These are phyloP conservation scores for Torulaspora quercuum DNA, from an alignment of 805 yeast species.

Conservation along the genomic window DNA sequence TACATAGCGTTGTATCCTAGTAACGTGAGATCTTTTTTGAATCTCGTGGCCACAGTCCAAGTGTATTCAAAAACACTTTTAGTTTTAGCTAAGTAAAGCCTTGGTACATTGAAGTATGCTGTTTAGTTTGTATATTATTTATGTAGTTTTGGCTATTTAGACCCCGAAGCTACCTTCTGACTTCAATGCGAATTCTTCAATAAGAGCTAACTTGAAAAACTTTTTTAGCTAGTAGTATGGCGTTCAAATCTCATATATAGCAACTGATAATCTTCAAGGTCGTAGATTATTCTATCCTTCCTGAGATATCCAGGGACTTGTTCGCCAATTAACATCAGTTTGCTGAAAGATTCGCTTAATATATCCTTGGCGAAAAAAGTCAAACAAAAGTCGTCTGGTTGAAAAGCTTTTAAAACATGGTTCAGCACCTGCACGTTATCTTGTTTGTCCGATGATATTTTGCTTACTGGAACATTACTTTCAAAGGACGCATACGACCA, in stretches of 20 bases:
- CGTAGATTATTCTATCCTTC: constrained; percentile 68
- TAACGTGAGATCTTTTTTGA: too few relatives aligned
- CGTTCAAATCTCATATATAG: constrained; percentile 62
- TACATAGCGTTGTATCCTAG: too few relatives aligned
- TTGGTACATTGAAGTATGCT: too few relatives aligned
- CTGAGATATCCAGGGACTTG: constrained; percentile 46
- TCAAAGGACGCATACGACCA: constrained; percentile 98
- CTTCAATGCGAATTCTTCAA: too few relatives aligned
- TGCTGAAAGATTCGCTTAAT: constrained; percentile 35
- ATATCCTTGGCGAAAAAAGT: constrained; percentile 44
- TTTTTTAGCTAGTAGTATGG: too few relatives aligned
- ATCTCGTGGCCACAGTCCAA: too few relatives aligned
- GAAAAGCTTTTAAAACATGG: constrained; percentile 60
- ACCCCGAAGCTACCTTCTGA: constrained; percentile 3
- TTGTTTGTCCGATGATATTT: constrained; percentile 36
- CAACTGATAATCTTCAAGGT: constrained; percentile 68
- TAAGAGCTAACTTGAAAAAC: too few relatives aligned
- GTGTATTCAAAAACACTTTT: too few relatives aligned
- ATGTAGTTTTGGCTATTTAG: neutral
- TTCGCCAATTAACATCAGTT: constrained; percentile 35
- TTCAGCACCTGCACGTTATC: constrained; percentile 54
- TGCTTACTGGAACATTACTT: constrained; percentile 62
- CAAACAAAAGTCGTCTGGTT: constrained; percentile 71
- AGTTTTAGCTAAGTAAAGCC: too few relatives aligned
- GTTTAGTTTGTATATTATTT: neutral